These are phyloP conservation scores for Biancaea sappan DNA, from an alignment of 306 rosid genomes.

Conservation along the genomic window DNA sequence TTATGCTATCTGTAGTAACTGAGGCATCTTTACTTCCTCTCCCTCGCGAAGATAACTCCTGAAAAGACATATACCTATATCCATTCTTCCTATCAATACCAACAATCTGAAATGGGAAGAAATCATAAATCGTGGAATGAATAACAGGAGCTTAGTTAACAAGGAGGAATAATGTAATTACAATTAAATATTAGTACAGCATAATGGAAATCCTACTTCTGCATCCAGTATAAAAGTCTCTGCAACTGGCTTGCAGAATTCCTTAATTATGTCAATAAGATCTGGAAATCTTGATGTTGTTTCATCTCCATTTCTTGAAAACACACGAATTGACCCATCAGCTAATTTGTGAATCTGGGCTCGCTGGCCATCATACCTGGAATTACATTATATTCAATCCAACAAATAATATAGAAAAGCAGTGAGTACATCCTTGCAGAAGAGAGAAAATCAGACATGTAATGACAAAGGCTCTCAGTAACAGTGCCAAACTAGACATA, in stretches of 20 bases:
- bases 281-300: constrained; percentile 86
- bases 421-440: constrained; percentile 7
- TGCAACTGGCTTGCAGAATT: constrained; percentile 68
- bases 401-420: constrained; percentile 23
- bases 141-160: constrained; percentile 3
- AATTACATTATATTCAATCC: constrained; percentile 32
- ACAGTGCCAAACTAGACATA: neutral
- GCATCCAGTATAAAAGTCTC: constrained; percentile 77
- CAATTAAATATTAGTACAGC: neutral
- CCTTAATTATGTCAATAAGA: constrained; percentile 61
- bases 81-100: constrained; percentile 81
- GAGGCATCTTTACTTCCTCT: constrained; percentile 76
- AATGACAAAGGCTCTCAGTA: constrained; percentile 25
- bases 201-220: constrained; percentile 51
- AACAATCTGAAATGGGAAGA: constrained; percentile 69
- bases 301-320: constrained; percentile 91
- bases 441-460: constrained; percentile 15
- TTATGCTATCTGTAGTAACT: constrained; percentile 65
- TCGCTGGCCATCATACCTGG: constrained; percentile 95
- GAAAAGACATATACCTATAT: constrained; percentile 75
- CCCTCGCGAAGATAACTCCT: constrained; percentile 86
- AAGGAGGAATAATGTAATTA: constrained; percentile 15
- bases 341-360: constrained; percentile 87
- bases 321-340: constrained; percentile 72
- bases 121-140: constrained; percentile 23